A percentile compares a stretch with the other conserved stretches of the same genome.
Evolutionary conservation across 139 green algal genomes (phyloP).

Genomic region (Diplosphaera chodatii): DNA sequence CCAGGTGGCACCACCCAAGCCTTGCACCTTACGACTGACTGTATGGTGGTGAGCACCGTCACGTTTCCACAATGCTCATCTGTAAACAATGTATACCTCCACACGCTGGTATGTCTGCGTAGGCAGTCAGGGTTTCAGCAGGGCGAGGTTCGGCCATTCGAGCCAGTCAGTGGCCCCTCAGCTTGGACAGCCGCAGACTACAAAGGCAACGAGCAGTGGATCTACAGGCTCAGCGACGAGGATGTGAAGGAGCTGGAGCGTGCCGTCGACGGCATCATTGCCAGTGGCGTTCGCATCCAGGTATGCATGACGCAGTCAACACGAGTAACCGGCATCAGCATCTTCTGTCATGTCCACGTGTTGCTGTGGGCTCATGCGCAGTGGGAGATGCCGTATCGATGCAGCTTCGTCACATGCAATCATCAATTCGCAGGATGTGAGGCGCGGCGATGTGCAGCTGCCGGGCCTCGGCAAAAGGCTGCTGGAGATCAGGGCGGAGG

Average conservation of each 20-base stretch:
- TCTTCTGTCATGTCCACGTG: too few relatives aligned
- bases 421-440: slow-evolving; percentile 37
- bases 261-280: slow-evolving; percentile 6
- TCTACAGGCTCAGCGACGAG: slow-evolving; percentile 14
- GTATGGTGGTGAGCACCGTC: too few relatives aligned
- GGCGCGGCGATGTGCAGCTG: slow-evolving; percentile 23
- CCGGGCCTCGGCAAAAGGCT: slow-evolving; percentile 39
- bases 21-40: too few relatives aligned
- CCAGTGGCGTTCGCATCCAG: slow-evolving; percentile 16
- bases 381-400: too few relatives aligned
- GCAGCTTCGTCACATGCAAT: too few relatives aligned
- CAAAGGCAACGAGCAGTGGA: slow-evolving; percentile 8
- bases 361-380: too few relatives aligned
- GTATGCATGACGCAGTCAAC: not conserved
- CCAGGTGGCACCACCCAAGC: too few relatives aligned
- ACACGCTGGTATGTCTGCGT: too few relatives aligned
- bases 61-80: too few relatives aligned
- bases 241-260: slow-evolving; percentile 40
- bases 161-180: slow-evolving; percentile 8
- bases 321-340: too few relatives aligned
- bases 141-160: slow-evolving; percentile 7
- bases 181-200: slow-evolving; percentile 18
- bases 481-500: slow-evolving; percentile 25
- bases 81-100: not conserved
- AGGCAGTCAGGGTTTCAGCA: not conserved